Evolutionary conservation across 257 asterid genomes (phyloP).

Genomic region (Solanum megistacrolobum): DNA sequence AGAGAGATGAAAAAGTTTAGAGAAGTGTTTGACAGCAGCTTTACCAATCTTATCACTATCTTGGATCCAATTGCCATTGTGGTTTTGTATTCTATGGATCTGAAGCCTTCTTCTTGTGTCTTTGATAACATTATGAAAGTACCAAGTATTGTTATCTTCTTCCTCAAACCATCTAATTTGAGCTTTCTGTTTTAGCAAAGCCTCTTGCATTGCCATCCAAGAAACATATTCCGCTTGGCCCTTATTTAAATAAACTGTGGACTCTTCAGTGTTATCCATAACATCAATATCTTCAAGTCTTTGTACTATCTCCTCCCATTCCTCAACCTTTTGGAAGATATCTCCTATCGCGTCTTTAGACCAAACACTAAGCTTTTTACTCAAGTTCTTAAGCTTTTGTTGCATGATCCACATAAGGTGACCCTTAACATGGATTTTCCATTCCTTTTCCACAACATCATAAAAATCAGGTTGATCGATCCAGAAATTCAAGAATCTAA

Average conservation of each 20-base stretch:
- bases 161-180: too few relatives aligned
- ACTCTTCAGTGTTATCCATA: not conserved
- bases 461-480: too few relatives aligned
- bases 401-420: not conserved
- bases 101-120: not conserved
- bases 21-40: not conserved
- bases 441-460: too few relatives aligned
- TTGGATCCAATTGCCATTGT: not conserved
- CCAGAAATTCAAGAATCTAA: too few relatives aligned
- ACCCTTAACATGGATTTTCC: too few relatives aligned
- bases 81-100: not conserved
- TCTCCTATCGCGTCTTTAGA: not conserved
- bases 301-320: not conserved
- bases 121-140: too few relatives aligned
- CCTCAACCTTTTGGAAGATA: not conserved
- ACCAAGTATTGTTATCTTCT: not conserved
- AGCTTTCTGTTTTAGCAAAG: not conserved
- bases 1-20: not conserved
- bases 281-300: not conserved
- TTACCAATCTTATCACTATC: too few relatives aligned
- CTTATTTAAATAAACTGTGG: not conserved
- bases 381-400: not conserved
- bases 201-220: not conserved
- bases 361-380: not conserved
- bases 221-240: not conserved